These are phyloP conservation scores for Poa pratensis DNA, from an alignment of 176 grass and related monocot genomes.

Conservation along the genomic window DNA sequence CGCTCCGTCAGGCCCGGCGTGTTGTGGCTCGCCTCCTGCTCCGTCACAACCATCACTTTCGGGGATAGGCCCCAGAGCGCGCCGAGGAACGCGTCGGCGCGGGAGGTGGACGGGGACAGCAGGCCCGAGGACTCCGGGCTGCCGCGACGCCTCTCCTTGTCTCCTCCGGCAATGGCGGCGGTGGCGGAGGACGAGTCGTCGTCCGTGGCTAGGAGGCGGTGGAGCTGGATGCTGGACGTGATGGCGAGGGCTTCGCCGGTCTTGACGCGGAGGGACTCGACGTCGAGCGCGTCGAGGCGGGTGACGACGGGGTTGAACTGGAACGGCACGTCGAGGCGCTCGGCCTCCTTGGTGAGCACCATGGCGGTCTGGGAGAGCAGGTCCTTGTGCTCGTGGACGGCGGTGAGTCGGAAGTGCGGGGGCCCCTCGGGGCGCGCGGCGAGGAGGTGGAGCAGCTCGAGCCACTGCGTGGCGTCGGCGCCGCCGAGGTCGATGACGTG, in stretches of 20 bases:
- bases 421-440: conserved; percentile 70
- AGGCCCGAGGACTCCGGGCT: conserved; percentile 47
- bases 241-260: conserved; percentile 89
- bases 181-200: not conserved
- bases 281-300: conserved; percentile 61
- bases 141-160: not conserved
- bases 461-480: conserved; percentile 74
- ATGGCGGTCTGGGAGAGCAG: conserved; percentile 58
- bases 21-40: conserved; percentile 97
- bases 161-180: not conserved
- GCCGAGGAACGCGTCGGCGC: conserved; percentile 62
- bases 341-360: conserved; percentile 77
- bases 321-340: conserved; percentile 88
- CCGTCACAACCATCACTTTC: conserved; percentile 74
- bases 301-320: conserved; percentile 78
- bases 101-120: conserved; percentile 45
- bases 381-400: conserved; percentile 61
- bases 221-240: conserved; percentile 74
- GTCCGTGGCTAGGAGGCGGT: conserved; percentile 59
- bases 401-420: conserved; percentile 89
- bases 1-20: conserved; percentile 61
- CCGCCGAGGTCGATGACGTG: conserved; percentile 85
- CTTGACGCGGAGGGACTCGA: conserved; percentile 78
- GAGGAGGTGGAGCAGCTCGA: conserved; percentile 76
- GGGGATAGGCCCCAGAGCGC: conserved; percentile 66